Evolutionary conservation across 139 green algal species (phyloP), one percentile per base, ranked within the genome.

Genomic region (Coelastrella sp.): DNA sequence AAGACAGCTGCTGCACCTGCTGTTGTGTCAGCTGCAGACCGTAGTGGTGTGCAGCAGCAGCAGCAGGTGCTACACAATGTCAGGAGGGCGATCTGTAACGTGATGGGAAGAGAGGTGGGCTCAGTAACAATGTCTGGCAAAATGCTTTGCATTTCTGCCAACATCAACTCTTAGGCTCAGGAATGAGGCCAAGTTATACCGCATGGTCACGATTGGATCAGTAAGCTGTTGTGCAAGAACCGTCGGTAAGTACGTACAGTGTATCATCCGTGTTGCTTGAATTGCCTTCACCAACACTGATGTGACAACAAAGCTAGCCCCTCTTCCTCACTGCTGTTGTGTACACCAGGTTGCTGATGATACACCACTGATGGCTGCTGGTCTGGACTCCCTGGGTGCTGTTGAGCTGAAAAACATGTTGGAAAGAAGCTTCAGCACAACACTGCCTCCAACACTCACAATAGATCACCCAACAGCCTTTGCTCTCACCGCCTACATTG

Each of bases 381-480:
- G 90, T 3, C 88, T 95, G 48, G 91, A 95, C 86, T 91, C 83
- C 17, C 79, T 96, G 35, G 91, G 84, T 5, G 84, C 90, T 0
- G 90, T 93, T 72, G 92, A 95, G 90, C 86, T 95, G 85, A 86
- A 86, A 9, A 92, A 88, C 71, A 82, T 27, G 0, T 85, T 95
- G 23, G 89, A 96, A 84, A 59, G 48, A 9, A 17, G 17, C 2
- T 63, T 92, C 41, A 79, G 48, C 30, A n/a, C 95, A 35, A 19
- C 86, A 41, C 90, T 97, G 43, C 92, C 92, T 1, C 50, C 76
- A 8, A 97, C 92, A 17, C 82, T 96, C 6, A 81, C 74, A 6
- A 94, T 97, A 75, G 94, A 97, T 85, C 93, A 94, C 84, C 92
- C 94, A 38, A 91, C 91, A 13, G 38, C 89, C 2, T 71, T 57